Conservation (phyloP, 179 eudicot genomes). For the Beta corolliflora region DNA sequence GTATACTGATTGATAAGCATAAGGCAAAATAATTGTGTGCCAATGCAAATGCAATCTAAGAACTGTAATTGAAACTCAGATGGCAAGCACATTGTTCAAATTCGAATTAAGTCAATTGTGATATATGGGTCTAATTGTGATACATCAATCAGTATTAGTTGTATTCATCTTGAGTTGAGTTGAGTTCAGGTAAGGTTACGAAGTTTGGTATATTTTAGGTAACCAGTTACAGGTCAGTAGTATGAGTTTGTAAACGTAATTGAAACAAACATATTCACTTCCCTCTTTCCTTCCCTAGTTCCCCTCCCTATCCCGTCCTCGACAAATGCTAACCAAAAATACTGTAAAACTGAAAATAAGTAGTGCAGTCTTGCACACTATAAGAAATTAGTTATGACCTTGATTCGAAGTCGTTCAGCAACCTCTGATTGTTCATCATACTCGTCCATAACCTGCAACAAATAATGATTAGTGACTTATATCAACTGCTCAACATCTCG, state of each 20-base stretch:
- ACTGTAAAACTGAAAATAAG: not conserved
- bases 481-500: not conserved
- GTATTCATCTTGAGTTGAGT: no score
- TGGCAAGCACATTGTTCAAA: no score
- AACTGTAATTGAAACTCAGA: not conserved
- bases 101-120: no score
- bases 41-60: not conserved
- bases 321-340: no score
- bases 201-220: no score
- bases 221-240: not conserved
- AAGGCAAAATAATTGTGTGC: not conserved
- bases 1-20: not conserved
- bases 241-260: no score
- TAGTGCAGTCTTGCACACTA: not conserved
- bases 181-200: no score
- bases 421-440: conserved; percentile 93
- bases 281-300: no score
- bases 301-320: no score
- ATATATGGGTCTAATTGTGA: no score
- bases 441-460: conserved; percentile 78
- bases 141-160: no score
- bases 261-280: no score
- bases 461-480: conserved; percentile 1
- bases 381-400: conserved; percentile 36
- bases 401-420: conserved; percentile 90